phyloP scores from a whole-genome alignment of 1,284 basidiomycete species.

The Athelia sp. region DNA sequence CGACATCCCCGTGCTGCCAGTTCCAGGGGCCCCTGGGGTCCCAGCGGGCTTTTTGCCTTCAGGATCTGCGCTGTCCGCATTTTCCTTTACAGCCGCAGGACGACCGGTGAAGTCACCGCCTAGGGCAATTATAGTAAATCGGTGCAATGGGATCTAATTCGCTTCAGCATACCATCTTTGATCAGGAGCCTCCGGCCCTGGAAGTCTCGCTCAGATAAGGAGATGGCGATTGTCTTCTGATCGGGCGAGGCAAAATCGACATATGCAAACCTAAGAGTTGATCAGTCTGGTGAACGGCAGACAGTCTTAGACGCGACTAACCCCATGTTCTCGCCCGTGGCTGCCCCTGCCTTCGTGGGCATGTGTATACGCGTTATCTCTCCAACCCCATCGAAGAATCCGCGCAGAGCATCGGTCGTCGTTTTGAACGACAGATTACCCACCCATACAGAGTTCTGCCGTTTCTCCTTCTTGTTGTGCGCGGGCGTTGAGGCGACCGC shows the following conservation, averaged over 20 bases:
- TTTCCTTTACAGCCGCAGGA: conserved; percentile 33
- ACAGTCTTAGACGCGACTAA: conserved; percentile 28
- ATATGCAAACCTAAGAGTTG: conserved; percentile 79
- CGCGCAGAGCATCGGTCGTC: conserved; percentile 61
- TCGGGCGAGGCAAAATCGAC: conserved; percentile 86
- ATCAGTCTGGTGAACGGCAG: background rate
- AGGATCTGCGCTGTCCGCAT: conserved; percentile 18
- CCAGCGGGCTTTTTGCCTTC: conserved; percentile 17
- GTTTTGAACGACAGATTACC: conserved; percentile 95
- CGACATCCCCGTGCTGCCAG: conserved; percentile 43
- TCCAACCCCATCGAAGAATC: conserved; percentile 70
- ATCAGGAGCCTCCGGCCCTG: conserved; percentile 89
- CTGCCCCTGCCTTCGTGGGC: conserved; percentile 53
- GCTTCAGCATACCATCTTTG: conserved; percentile 71
- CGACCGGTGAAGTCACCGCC: conserved; percentile 72
- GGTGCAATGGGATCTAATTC: background rate
- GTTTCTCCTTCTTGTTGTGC: conserved; percentile 25
- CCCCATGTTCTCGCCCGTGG: conserved; percentile 64
- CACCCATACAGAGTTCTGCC: conserved; percentile 89
- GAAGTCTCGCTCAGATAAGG: conserved; percentile 76
- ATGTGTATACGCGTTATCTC: conserved; percentile 73
- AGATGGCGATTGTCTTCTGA: conserved; percentile 70
- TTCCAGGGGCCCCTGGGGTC: conserved; percentile 16
- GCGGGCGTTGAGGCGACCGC: conserved; percentile 18
- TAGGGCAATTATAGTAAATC: conserved; percentile 22